These are phyloP conservation scores for Hapsidospora chrysogenum DNA, from an alignment of 495 filamentous ascomycete species.

Conservation along the genomic window DNA sequence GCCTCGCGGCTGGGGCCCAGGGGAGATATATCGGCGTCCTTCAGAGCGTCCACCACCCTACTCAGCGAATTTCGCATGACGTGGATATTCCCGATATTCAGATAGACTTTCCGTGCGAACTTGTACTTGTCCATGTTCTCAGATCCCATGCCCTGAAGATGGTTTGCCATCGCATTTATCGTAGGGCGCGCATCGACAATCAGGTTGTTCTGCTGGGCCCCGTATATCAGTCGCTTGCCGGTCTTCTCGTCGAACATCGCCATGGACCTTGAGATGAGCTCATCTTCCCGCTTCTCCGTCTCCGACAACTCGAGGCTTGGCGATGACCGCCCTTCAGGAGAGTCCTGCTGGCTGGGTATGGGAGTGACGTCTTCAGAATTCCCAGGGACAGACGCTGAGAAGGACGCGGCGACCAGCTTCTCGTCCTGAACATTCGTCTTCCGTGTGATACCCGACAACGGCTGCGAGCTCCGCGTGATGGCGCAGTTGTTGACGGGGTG, in stretches of 20 bases:
- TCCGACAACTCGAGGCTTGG: conserved; percentile 27
- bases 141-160: conserved; percentile 80
- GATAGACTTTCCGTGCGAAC: conserved; percentile 76
- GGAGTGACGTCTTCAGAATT: conserved; percentile 29
- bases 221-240: conserved; percentile 52
- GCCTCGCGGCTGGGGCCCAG: conserved; percentile 71
- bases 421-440: conserved; percentile 94
- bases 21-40: conserved; percentile 78
- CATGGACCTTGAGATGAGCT: conserved; percentile 37
- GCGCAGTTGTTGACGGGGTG: conserved; percentile 95
- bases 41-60: conserved; percentile 78
- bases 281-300: conserved; percentile 56
- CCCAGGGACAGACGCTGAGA: conserved; percentile 44
- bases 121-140: conserved; percentile 98
- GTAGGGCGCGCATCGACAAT: conserved; percentile 95
- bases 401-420: conserved; percentile 81
- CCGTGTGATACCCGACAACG: conserved; percentile 68
- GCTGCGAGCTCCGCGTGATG: conserved; percentile 90
- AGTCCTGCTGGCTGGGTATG: conserved; percentile 41
- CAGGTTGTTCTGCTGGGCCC: conserved; percentile 83
- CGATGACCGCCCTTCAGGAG: conserved; percentile 6
- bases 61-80: conserved; percentile 90
- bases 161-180: conserved; percentile 92
- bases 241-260: conserved; percentile 26
- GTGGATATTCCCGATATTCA: conserved; percentile 99